phyloP scores from a whole-genome alignment of 768 basidiomycete species.

The Cystoderma amianthinum region DNA sequence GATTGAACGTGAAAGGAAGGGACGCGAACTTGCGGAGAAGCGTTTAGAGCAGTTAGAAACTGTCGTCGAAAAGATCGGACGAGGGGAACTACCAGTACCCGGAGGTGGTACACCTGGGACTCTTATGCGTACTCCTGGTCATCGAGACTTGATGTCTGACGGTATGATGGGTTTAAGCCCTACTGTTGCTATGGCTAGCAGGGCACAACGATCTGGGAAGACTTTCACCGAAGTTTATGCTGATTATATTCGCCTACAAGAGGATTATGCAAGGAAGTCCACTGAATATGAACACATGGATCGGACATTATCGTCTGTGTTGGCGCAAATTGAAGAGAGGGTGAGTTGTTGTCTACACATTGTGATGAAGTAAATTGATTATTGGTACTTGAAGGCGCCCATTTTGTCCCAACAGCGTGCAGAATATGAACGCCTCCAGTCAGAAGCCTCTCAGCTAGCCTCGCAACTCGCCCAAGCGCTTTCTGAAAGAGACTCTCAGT shows the following conservation, averaged over 20 bases:
- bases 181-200: conserved; percentile 80
- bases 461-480: conserved; percentile 72
- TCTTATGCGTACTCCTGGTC: conserved; percentile 32
- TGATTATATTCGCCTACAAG: conserved; percentile 82
- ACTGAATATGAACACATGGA: conserved; percentile 85
- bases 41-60: conserved; percentile 64
- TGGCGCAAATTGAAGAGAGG: conserved; percentile 88
- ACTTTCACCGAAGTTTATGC: conserved; percentile 93
- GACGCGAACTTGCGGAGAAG: conserved; percentile 67
- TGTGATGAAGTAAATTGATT: too few relatives aligned
- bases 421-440: conserved; percentile 81
- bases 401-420: conserved; percentile 82
- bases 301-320: conserved; percentile 67
- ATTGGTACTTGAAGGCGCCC: conserved; percentile 64
- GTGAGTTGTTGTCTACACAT: conserved; percentile 35
- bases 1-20: conserved; percentile 61
- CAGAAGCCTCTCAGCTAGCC: conserved; percentile 76
- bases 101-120: conserved; percentile 41
- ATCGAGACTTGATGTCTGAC: conserved; percentile 37
- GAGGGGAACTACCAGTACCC: conserved; percentile 63
- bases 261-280: conserved; percentile 70
- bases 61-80: conserved; percentile 64
- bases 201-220: conserved; percentile 75
- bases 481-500: conserved; percentile 65
- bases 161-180: conserved; percentile 74